Percentiles rank a stretch among this genome's conserved stretches.
Conservation (phyloP, 1,284 basidiomycete genomes). For the Farysia itapuensis region DNA sequence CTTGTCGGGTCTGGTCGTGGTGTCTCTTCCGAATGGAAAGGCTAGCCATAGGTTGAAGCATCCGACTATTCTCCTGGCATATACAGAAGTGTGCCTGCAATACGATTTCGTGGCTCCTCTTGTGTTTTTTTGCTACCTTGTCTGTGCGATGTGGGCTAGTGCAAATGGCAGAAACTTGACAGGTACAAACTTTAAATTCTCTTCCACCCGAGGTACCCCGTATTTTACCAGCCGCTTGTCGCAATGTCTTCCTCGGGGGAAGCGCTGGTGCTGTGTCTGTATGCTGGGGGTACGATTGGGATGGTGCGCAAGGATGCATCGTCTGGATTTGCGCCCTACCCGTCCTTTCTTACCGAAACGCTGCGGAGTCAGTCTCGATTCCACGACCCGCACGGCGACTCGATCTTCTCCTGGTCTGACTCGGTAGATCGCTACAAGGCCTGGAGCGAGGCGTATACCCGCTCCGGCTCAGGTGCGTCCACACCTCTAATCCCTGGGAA, state of each 20-base stretch:
- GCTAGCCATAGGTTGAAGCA: too few relatives aligned
- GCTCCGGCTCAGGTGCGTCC: constrained; percentile 33
- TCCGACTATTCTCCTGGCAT: too few relatives aligned
- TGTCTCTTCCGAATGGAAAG: too few relatives aligned
- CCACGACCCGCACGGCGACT: constrained; percentile 69
- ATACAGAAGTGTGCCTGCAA: too few relatives aligned
- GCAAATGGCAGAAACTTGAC: too few relatives aligned
- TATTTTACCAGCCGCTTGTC: too few relatives aligned
- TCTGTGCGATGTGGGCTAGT: too few relatives aligned
- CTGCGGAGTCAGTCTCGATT: constrained; percentile 78
- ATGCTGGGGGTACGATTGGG: constrained; percentile 77
- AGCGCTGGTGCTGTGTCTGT: constrained; percentile 74
- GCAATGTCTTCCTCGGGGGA: constrained; percentile 32
- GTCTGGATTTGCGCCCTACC: constrained; percentile 79
- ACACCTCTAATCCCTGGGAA: constrained; percentile 13
- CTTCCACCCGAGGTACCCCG: too few relatives aligned
- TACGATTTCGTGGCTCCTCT: too few relatives aligned
- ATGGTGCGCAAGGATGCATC: constrained; percentile 61
- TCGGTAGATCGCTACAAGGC: constrained; percentile 51
- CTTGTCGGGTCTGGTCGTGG: too few relatives aligned
- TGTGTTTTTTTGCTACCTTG: too few relatives aligned
- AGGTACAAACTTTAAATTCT: too few relatives aligned
- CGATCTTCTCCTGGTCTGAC: constrained; percentile 54
- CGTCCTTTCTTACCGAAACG: constrained; percentile 75
- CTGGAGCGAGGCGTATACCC: constrained; percentile 49